Base-by-base conservation (phyloP, 768 basidiomycete species). In the Panus rudis region DNA sequence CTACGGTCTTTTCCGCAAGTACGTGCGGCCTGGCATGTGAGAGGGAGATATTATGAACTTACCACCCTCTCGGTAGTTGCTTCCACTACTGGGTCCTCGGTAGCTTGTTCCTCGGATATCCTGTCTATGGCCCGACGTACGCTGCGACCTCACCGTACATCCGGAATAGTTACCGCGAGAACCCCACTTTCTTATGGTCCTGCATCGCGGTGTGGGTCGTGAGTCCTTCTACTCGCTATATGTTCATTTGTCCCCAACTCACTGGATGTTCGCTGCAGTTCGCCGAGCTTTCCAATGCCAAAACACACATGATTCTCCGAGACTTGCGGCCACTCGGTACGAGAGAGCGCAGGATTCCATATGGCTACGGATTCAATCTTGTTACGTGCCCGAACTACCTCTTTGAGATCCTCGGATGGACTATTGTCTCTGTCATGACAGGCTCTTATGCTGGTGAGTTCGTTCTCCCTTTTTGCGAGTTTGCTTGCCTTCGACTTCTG, bases 331-430 rank as follows among this genome's bases (percentile, higher is more conserved):
- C 94, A 0, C 67, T 75, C 19, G 90, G 88, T 13, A 75, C 82
- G 5, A 81, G 77, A 46, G 76, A 72, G 43, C 84, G 94, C 37
- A 82, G 75, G n/a, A 84, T 96, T 52, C 96, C 96, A 0, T 65
- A 70, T n/a, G 94, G 96, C 20, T 94, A 92, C 51, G 93, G 92
- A 5, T 99, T 97, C 67, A 70, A 79, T 42, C 64, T 77, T n/a
- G 75, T 93, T 30, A 85, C 89, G 5, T 86, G 77, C 69, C 91
- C 94, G 13, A 97, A 99, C 63, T 99, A 99, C 67, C 81, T 88
- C 59, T 97, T 93, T 56, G 96, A 99, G 65, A 73, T 67, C 6
- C 47, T 94, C 20, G 83, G 68, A 0, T 96, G 94, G 89, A 55
- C 70, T 4, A 68, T 73, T 13, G 71, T 96, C 39, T 73, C 73